Conservation (phyloP, 169 alveolate species). For the Blepharisma undulans region DNA sequence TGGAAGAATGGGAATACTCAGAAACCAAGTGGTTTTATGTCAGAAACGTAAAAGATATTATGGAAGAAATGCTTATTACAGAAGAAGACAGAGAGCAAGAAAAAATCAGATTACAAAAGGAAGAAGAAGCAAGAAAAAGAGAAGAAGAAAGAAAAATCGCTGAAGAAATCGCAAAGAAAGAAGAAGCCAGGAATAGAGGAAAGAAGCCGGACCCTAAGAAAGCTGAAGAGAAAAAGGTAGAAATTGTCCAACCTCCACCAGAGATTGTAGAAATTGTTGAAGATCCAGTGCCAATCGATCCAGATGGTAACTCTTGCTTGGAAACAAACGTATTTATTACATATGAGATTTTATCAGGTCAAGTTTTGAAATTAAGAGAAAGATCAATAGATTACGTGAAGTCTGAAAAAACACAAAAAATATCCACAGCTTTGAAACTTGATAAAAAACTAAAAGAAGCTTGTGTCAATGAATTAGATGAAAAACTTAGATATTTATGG, state of each 20-base stretch:
- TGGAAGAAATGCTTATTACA: conserved; percentile 3
- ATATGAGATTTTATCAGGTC: neutral
- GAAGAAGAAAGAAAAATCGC: conserved; percentile 39
- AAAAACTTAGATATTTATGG: conserved; percentile 62
- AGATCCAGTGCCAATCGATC: conserved; percentile 35
- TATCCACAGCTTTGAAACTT: neutral
- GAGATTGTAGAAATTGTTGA: neutral
- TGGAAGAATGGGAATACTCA: conserved; percentile 20
- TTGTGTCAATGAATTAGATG: conserved; percentile 62
- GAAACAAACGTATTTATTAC: neutral
- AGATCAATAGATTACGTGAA: neutral
- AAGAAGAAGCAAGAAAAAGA: conserved; percentile 14
- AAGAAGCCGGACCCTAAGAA: neutral
- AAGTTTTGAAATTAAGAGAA: neutral
- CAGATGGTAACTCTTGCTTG: conserved; percentile 11
- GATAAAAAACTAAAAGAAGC: conserved; percentile 37
- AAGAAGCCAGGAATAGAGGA: conserved; percentile 29
- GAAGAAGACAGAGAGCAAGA: conserved; percentile 39
- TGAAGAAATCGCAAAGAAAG: conserved; percentile 5
- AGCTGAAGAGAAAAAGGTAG: conserved; percentile 29
- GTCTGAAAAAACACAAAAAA: neutral
- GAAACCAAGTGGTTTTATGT: neutral
- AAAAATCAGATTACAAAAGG: neutral
- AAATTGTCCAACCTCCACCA: neutral
- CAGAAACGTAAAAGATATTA: neutral